A percentile compares a stretch with the other conserved stretches of the same genome.
Conservation (phyloP, 139 green algal genomes). For the Coccomyxa sp. region DNA sequence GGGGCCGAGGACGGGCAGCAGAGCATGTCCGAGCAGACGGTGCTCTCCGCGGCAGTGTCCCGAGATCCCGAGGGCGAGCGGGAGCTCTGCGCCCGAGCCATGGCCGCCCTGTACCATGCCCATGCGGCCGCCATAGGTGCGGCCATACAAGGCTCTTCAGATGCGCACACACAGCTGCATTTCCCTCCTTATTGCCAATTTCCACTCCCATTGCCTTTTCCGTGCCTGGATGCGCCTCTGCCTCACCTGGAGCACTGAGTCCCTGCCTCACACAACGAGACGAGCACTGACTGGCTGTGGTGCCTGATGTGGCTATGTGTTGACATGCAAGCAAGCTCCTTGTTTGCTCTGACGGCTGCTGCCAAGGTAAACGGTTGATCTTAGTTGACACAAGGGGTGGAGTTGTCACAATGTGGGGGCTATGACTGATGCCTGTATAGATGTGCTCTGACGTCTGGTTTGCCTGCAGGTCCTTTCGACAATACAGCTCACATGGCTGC, state of each 20-base stretch:
- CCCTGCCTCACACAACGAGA: too few species aligned
- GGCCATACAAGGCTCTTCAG: too few species aligned
- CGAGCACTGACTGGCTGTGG: too few species aligned
- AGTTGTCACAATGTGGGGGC: background rate
- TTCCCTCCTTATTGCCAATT: too few species aligned
- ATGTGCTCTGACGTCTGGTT: background rate
- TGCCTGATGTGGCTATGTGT: too few species aligned
- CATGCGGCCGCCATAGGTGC: constrained; percentile 51
- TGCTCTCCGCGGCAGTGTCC: constrained; percentile 4
- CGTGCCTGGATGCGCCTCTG: too few species aligned
- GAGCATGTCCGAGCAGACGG: background rate
- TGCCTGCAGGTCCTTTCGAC: constrained; percentile 73
- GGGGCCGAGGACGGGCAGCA: background rate
- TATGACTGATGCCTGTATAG: background rate
- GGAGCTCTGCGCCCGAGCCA: constrained; percentile 78
- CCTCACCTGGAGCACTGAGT: too few species aligned
- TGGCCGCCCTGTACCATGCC: constrained; percentile 73
- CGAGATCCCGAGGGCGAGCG: constrained; percentile 34
- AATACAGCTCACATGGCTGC: constrained; percentile 63
- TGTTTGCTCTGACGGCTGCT: too few species aligned
- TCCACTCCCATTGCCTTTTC: too few species aligned
- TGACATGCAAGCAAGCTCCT: too few species aligned
- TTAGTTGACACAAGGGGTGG: background rate
- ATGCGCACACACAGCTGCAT: too few species aligned
- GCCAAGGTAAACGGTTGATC: too few species aligned